Evolutionary conservation across 192 early-diverging fungal genomes (phyloP).

Genomic region (Entophlyctis helioformis): DNA sequence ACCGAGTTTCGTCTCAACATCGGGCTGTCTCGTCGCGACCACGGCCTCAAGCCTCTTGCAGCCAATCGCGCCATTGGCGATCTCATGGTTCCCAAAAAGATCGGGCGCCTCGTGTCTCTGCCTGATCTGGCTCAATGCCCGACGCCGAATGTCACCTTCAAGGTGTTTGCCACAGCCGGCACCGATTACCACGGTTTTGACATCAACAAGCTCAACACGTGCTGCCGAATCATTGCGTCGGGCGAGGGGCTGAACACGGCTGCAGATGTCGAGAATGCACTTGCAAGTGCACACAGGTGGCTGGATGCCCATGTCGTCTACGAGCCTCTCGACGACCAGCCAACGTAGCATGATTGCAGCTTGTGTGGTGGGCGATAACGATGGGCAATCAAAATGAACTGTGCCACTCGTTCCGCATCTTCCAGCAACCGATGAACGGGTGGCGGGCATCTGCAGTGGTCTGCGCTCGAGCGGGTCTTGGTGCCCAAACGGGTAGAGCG

Average conservation of each 20-base stretch:
- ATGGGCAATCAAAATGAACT: no score
- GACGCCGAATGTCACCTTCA: slow-evolving; percentile 7
- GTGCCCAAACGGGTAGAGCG: no score
- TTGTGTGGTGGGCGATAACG: no score
- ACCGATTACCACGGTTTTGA: slow-evolving; percentile 18
- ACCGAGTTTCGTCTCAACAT: slow-evolving; percentile 18
- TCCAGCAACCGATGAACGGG: no score
- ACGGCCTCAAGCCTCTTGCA: slow-evolving; percentile 4
- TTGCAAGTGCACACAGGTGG: slow-evolving; percentile 17
- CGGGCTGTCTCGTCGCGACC: slow-evolving; percentile 12
- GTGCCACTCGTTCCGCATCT: no score
- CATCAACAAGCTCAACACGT: slow-evolving; percentile 25
- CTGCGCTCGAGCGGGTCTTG: no score
- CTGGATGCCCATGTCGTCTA: slow-evolving; percentile 9
- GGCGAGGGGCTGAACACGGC: slow-evolving; percentile 7
- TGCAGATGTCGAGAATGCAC: slow-evolving; percentile 1
- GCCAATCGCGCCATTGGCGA: slow-evolving; percentile 11
- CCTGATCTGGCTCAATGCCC: slow-evolving; percentile 20
- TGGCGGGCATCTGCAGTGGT: no score
- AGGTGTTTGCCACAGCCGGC: slow-evolving; percentile 15
- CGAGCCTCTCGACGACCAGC: no score
- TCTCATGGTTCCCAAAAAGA: slow-evolving; percentile 19
- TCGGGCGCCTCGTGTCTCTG: slow-evolving; percentile 10
- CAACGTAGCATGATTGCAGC: no score
- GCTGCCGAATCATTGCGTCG: slow-evolving; percentile 14